These are phyloP conservation scores for Staphylotrichum longicolle DNA, from an alignment of 495 filamentous ascomycete genomes.

Conservation along the genomic window DNA sequence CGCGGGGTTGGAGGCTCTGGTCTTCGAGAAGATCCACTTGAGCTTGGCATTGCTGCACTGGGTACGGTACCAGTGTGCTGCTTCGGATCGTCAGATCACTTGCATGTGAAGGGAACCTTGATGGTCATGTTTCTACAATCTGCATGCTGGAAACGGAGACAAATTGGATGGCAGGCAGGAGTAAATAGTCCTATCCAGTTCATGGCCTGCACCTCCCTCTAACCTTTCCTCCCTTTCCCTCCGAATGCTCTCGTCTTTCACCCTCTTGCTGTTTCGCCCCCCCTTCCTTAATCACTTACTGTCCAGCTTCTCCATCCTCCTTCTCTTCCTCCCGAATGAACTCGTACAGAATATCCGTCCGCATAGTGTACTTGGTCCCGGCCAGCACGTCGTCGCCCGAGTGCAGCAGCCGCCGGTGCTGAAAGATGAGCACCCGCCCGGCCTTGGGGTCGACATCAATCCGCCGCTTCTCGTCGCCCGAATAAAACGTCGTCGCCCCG, in stretches of 20 bases:
- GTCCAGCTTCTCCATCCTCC: not conserved
- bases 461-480: conserved; percentile 42
- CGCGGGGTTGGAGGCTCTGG: not conserved
- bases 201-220: no score
- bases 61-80: conserved; percentile 11
- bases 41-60: not conserved
- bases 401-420: conserved; percentile 67
- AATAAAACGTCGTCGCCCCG: conserved; percentile 65
- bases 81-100: no score
- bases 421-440: conserved; percentile 74
- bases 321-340: conserved; percentile 16
- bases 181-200: no score
- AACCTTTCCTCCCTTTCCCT: no score
- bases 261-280: no score
- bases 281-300: not conserved
- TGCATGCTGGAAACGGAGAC: no score
- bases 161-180: no score
- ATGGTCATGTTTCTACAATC: no score
- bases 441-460: conserved; percentile 66
- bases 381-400: conserved; percentile 67
- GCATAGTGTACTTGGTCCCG: conserved; percentile 75
- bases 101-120: no score
- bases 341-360: conserved; percentile 76
- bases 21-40: not conserved
- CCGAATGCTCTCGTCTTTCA: no score